Base-by-base conservation (phyloP, 805 yeast genomes). In the Schwanniomyces polymorphus region DNA sequence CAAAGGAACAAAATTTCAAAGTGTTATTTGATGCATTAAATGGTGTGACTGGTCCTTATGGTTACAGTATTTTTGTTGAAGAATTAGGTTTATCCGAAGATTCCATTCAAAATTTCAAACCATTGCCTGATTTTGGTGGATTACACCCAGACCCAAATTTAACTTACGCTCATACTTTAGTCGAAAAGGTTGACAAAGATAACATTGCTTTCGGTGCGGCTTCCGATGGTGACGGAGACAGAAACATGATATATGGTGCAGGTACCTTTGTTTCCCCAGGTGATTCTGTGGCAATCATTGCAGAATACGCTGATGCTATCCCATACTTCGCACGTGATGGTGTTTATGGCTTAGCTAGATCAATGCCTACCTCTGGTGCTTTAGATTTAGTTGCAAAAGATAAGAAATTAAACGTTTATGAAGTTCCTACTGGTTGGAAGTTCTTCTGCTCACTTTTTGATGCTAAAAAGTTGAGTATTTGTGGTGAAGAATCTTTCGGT, bases 391-490 rank as follows among this genome's bases (percentile, higher is more conserved):
- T 94, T 21, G 98, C 97, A 27, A 80, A 81, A 64, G 75, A 76
- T 49, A 84, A 89, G 68, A 86, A 86, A 27, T 71, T 92, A 54
- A 71, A 84, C 43, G 75, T 85, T 51, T 92, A 92, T 68, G 99
- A 94, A 70, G 98, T 94, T 5, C 99, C 99, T 46, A 92, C 99
- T 16, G 99, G 98, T 29, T 92, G 99, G 99, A 92, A 92, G 71
- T 92, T 92, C 66, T 92, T 92, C 80, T 91, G 98, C 71, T 92
- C 96, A 4, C 74, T 92, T 55, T 92, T 92, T 60, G 99, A 92
- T 64, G 91, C 96, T 34, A 82, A 89, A 61, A 91, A 91, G 72
- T 79, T 92, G 58, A 88, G 97, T 49, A 92, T 92, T 63, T 92
- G 99, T 72, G 99, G 99, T 58, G 99, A 92, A 71, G 99, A 92